A percentile compares a stretch with the other conserved stretches of the same genome.
These are phyloP conservation scores for Annulohypoxylon moriforme DNA, from an alignment of 495 filamentous ascomycete species.

Conservation along the genomic window DNA sequence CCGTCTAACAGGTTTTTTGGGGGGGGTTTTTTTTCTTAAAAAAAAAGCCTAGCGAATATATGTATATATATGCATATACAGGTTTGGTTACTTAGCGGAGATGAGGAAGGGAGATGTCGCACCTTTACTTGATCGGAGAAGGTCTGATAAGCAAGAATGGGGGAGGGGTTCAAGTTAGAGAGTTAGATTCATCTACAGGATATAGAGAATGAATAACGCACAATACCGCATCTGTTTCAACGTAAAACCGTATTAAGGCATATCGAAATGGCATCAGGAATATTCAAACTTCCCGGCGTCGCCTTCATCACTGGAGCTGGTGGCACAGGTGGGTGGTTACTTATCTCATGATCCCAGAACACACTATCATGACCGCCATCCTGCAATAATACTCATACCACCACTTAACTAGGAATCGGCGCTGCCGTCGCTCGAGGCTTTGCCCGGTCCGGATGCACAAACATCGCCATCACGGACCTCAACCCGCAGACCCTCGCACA, in stretches of 20 bases:
- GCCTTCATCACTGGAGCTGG: constrained; percentile 42
- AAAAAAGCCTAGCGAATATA: too few relatives aligned
- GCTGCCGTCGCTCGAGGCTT: constrained; percentile 63
- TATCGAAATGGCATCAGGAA: constrained; percentile 26
- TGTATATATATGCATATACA: too few relatives aligned
- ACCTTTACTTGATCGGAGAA: too few relatives aligned
- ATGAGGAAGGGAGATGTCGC: too few relatives aligned
- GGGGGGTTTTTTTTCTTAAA: too few relatives aligned
- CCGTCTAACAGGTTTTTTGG: too few relatives aligned
- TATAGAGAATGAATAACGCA: too few relatives aligned
- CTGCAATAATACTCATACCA: neutral
- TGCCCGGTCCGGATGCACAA: constrained; percentile 60
- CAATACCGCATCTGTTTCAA: neutral
- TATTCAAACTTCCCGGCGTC: constrained; percentile 43
- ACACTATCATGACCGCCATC: neutral
- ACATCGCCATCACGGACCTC: constrained; percentile 64
- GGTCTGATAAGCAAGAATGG: neutral
- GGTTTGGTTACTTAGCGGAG: too few relatives aligned
- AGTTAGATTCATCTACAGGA: too few relatives aligned
- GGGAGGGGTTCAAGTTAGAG: too few relatives aligned
- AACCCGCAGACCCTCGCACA: constrained; percentile 51
- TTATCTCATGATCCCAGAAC: neutral
- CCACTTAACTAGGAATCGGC: constrained; percentile 60
- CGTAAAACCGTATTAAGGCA: neutral
- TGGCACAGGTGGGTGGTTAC: constrained; percentile 38